Evolutionary conservation across 208 protist species (phyloP).

Genomic region (Kentomonas sorsogonicus): DNA sequence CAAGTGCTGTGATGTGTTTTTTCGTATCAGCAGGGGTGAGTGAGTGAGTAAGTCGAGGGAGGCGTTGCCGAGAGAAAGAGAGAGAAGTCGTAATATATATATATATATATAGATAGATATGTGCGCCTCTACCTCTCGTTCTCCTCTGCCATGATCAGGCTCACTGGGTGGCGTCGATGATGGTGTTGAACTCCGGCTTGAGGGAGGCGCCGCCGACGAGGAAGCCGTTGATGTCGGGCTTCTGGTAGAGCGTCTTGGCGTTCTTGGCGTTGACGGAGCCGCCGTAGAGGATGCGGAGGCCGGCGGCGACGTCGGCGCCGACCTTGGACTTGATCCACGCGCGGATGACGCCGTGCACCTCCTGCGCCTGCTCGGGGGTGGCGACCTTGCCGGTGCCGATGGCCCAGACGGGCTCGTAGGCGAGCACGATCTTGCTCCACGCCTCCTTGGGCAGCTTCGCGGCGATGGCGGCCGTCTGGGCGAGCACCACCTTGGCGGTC

Average conservation of each 20-base stretch:
- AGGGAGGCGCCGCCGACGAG: slow-evolving; percentile 98
- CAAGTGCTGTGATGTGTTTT: slow-evolving; percentile 7
- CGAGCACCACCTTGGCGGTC: slow-evolving; percentile 88
- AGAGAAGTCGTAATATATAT: no score
- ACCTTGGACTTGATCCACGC: slow-evolving; percentile 87
- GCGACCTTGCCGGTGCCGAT: slow-evolving; percentile 98
- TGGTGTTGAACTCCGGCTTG: slow-evolving; percentile 94
- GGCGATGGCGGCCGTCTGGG: slow-evolving; percentile 88
- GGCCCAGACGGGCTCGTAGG: slow-evolving; percentile 99
- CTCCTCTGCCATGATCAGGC: not conserved
- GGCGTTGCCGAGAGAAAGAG: no score
- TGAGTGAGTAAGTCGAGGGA: no score
- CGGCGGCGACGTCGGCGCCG: slow-evolving; percentile 79
- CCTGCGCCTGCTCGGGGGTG: slow-evolving; percentile 94
- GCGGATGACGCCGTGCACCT: slow-evolving; percentile 89
- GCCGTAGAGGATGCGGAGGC: slow-evolving; percentile 97
- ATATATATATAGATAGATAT: no score
- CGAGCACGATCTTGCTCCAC: slow-evolving; percentile 94
- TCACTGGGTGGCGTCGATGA: slow-evolving; percentile 88
- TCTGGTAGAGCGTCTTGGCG: slow-evolving; percentile 76
- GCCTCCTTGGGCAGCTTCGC: slow-evolving; percentile 54
- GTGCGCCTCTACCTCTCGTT: no score
- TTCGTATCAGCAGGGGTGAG: no score
- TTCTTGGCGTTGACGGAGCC: slow-evolving; percentile 94
- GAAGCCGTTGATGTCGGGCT: slow-evolving; percentile 98